Evolutionary conservation across 2,329 filamentous ascomycete genomes (phyloP).

Genomic region (Chrysoporthe cubensis): DNA sequence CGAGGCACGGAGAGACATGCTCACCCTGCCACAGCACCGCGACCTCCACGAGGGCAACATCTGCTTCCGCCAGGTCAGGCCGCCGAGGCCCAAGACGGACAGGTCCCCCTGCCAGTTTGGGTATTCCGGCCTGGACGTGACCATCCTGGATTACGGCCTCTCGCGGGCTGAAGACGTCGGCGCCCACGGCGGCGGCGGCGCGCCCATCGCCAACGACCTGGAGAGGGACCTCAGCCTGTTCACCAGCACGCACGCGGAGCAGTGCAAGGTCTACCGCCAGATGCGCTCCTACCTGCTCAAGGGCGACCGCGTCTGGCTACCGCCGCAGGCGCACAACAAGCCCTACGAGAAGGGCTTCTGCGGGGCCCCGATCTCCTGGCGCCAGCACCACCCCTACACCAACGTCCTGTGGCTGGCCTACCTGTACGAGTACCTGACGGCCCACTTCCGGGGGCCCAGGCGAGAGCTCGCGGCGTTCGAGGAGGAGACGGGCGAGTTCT

Average conservation of each 20-base stretch:
- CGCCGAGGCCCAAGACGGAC: conserved; percentile 37
- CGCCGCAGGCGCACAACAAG: conserved; percentile 49
- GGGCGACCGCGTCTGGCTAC: conserved; percentile 54
- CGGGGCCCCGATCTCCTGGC: conserved; percentile 56
- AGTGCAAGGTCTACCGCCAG: conserved; percentile 65
- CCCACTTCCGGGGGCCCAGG: conserved; percentile 52
- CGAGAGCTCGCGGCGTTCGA: conserved; percentile 52
- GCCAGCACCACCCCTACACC: conserved; percentile 60
- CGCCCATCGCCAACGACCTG: conserved; percentile 58
- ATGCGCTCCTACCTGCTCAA: conserved; percentile 62
- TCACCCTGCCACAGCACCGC: conserved; percentile 52
- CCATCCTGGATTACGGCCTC: conserved; percentile 67
- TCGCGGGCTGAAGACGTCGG: conserved; percentile 59
- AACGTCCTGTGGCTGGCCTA: conserved; percentile 70
- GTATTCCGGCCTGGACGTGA: conserved; percentile 64
- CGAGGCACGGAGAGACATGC: not conserved
- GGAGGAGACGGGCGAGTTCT: conserved; percentile 55
- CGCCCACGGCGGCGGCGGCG: conserved; percentile 39
- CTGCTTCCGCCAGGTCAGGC: conserved; percentile 54
- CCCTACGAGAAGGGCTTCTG: conserved; percentile 52
- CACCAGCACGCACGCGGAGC: conserved; percentile 61
- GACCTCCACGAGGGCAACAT: conserved; percentile 70
- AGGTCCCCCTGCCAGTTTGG: conserved; percentile 51
- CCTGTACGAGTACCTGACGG: conserved; percentile 57
- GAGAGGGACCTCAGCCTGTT: conserved; percentile 65